These are phyloP conservation scores for Zizania latifolia DNA, from an alignment of 176 grass and related monocot genomes.

Conservation along the genomic window DNA sequence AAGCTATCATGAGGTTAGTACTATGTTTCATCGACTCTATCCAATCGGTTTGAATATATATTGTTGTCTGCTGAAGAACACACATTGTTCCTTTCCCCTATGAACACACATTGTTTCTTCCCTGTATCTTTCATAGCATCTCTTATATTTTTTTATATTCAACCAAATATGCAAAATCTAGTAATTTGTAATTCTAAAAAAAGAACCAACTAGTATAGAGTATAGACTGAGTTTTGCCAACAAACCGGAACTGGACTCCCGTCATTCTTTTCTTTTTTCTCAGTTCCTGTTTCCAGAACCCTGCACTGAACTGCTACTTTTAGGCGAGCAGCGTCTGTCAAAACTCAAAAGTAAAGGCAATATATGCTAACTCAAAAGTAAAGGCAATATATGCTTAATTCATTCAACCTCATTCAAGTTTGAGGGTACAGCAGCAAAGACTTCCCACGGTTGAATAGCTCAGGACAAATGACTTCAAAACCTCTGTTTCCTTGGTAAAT, in stretches of 20 bases:
- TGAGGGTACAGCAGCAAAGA: neutral
- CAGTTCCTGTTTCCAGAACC: neutral
- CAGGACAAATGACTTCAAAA: neutral
- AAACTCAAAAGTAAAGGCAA: neutral
- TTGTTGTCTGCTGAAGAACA: neutral
- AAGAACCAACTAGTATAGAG: neutral
- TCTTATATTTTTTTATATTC: neutral
- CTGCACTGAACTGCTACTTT: neutral
- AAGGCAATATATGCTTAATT: neutral
- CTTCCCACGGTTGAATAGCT: neutral
- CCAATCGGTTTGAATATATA: neutral
- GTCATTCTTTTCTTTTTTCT: neutral
- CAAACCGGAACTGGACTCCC: neutral
- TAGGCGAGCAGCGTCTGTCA: neutral
- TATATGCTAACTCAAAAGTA: neutral
- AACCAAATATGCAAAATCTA: neutral
- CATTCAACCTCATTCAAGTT: neutral
- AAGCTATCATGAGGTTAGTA: conserved; percentile 59
- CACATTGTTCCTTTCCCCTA: neutral
- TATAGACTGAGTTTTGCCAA: neutral
- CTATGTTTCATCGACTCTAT: neutral
- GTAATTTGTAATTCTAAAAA: neutral
- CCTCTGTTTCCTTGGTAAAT: neutral
- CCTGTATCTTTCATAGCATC: neutral
- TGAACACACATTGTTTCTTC: neutral